Conservation (phyloP, 306 rosid genomes). For the Vigna radiata region DNA sequence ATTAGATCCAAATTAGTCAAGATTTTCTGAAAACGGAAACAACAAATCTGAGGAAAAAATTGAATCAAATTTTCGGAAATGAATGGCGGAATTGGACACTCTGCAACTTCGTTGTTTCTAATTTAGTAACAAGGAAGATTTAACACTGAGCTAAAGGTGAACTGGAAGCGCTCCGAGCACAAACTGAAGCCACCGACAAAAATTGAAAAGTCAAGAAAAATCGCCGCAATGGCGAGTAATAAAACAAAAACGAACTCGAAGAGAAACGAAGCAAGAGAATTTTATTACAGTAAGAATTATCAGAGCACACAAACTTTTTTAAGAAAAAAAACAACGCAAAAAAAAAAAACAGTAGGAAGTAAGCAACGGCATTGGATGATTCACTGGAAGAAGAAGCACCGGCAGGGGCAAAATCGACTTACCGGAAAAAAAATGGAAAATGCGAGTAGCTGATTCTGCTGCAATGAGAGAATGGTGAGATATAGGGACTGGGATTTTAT, state of each 20-base stretch:
- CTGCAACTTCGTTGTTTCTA: slow-evolving; percentile 1
- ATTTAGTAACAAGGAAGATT: slow-evolving; percentile 6
- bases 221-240: slow-evolving; percentile 32
- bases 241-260: slow-evolving; percentile 27
- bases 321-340: neutral
- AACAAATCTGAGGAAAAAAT: slow-evolving; percentile 3
- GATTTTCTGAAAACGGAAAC: neutral
- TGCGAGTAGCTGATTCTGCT: neutral
- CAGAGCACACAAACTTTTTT: neutral
- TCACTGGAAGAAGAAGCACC: slow-evolving; percentile 19
- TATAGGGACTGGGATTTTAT: slow-evolving; percentile 43
- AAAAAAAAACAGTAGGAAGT: neutral
- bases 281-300: neutral
- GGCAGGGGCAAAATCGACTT: slow-evolving; percentile 45
- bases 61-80: neutral
- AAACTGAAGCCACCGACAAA: slow-evolving; percentile 54
- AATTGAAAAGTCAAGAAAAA: neutral
- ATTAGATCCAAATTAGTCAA: slow-evolving; percentile 57
- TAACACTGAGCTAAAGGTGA: neutral
- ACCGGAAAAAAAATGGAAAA: slow-evolving; percentile 47
- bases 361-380: slow-evolving; percentile 11
- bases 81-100: neutral
- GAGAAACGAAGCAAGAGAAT: slow-evolving; percentile 5
- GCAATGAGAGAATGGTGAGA: slow-evolving; percentile 39
- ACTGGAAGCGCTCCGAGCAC: slow-evolving; percentile 37